Evolutionary conservation across 176 grass and related monocot species (phyloP).

Genomic region (Alloteropsis semialata): DNA sequence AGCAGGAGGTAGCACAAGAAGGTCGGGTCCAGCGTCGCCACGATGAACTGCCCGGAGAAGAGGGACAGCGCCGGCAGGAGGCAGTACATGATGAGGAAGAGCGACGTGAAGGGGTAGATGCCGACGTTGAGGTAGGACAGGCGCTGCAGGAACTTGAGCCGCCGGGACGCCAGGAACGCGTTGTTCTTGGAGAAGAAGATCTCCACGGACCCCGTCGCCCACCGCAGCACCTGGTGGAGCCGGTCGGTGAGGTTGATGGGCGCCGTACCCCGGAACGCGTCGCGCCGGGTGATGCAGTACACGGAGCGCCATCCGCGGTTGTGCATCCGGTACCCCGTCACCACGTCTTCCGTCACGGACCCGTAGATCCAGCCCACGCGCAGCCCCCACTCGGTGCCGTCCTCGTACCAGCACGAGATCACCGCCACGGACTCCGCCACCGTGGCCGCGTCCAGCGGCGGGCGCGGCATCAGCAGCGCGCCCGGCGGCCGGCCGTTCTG

Average conservation of each 20-base stretch:
- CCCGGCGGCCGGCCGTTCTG: conserved; percentile 73
- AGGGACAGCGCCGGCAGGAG: conserved; percentile 77
- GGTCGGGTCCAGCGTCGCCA: conserved; percentile 61
- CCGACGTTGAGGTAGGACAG: conserved; percentile 86
- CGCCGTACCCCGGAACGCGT: conserved; percentile 87
- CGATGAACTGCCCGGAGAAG: conserved; percentile 86
- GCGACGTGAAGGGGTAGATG: conserved; percentile 80
- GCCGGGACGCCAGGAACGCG: conserved; percentile 55
- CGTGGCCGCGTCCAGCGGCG: conserved; percentile 54
- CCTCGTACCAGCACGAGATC: conserved; percentile 96
- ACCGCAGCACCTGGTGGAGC: conserved; percentile 92
- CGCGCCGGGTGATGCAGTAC: conserved; percentile 86
- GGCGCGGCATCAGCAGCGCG: conserved; percentile 49
- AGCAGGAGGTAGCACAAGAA: conserved; percentile 72
- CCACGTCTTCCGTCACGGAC: conserved; percentile 90
- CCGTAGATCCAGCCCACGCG: conserved; percentile 94
- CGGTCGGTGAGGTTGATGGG: conserved; percentile 94
- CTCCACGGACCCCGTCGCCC: conserved; percentile 91
- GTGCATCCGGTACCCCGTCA: conserved; percentile 90
- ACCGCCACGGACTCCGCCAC: conserved; percentile 71
- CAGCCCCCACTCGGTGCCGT: conserved; percentile 74
- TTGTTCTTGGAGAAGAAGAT: conserved; percentile 98
- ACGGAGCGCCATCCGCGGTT: conserved; percentile 94
- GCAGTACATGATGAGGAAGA: conserved; percentile 88
- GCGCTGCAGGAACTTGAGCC: conserved; percentile 89